Percentiles rank a stretch among this genome's conserved stretches.
These are phyloP conservation scores for Phytopythium sindhum DNA, from an alignment of 352 stramenopile genomes.

Conservation along the genomic window DNA sequence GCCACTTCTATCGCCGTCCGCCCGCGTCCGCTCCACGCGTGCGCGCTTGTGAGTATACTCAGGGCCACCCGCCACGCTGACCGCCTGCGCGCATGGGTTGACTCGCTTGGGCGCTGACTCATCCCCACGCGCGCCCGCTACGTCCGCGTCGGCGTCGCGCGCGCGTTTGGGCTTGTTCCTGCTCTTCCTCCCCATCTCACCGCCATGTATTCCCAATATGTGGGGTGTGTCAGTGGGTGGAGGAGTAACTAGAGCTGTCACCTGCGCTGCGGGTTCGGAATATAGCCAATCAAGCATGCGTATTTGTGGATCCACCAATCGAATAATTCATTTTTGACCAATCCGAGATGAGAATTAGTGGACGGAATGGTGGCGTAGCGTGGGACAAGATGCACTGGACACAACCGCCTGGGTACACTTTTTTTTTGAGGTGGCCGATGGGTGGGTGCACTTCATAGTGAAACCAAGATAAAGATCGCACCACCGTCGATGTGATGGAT, in stretches of 20 bases:
- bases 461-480: background rate
- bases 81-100: background rate
- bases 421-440: background rate
- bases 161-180: slow-evolving; percentile 1
- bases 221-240: background rate
- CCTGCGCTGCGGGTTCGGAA: too few species aligned
- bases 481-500: too few species aligned
- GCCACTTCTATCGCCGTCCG: background rate
- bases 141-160: background rate
- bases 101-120: background rate
- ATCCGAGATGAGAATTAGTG: background rate
- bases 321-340: background rate
- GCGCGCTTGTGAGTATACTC: background rate
- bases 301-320: background rate
- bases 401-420: slow-evolving; percentile 4
- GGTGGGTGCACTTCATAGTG: background rate
- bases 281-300: background rate
- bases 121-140: background rate
- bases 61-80: background rate
- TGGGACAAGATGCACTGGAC: background rate
- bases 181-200: slow-evolving; percentile 8
- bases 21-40: background rate
- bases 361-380: background rate
- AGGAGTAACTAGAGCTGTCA: too few species aligned
- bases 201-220: background rate